These are phyloP conservation scores for Lactarius quietus DNA, from an alignment of 768 basidiomycete genomes.

Conservation along the genomic window DNA sequence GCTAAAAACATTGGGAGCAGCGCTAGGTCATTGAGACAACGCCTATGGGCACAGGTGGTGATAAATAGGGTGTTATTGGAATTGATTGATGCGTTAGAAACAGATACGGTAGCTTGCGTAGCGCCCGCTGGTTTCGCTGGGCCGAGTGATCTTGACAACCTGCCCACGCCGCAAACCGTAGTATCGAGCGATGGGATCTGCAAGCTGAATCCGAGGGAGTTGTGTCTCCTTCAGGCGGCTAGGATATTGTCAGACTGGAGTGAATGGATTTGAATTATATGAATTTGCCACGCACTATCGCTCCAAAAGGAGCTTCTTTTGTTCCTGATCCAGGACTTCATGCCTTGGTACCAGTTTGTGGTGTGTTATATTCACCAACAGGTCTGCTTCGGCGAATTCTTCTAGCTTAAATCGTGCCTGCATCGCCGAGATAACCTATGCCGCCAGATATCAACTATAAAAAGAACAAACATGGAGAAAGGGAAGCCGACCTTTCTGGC, in stretches of 20 bases:
- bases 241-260: slow-evolving; percentile 16
- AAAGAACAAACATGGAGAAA: not conserved
- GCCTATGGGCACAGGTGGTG: not conserved
- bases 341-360: slow-evolving; percentile 94
- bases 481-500: slow-evolving; percentile 76
- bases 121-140: slow-evolving; percentile 93
- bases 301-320: slow-evolving; percentile 82
- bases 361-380: slow-evolving; percentile 96
- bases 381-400: slow-evolving; percentile 94
- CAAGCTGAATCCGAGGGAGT: slow-evolving; percentile 91
- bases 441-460: not conserved
- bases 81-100: slow-evolving; percentile 46
- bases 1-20: not conserved
- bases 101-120: slow-evolving; percentile 92
- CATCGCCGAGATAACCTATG: slow-evolving; percentile 90
- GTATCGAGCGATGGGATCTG: slow-evolving; percentile 97
- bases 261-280: slow-evolving; percentile 16
- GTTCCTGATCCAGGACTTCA: slow-evolving; percentile 77
- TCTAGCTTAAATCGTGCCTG: slow-evolving; percentile 82
- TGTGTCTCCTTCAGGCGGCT: slow-evolving; percentile 98
- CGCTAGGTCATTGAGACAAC: not conserved
- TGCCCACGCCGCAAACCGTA: slow-evolving; percentile 94
- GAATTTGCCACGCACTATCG: slow-evolving; percentile 74
- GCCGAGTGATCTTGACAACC: slow-evolving; percentile 97
- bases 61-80: not conserved